These are phyloP conservation scores for Cryptococcus depauperatus DNA, from an alignment of 1,284 basidiomycete species.

Conservation along the genomic window DNA sequence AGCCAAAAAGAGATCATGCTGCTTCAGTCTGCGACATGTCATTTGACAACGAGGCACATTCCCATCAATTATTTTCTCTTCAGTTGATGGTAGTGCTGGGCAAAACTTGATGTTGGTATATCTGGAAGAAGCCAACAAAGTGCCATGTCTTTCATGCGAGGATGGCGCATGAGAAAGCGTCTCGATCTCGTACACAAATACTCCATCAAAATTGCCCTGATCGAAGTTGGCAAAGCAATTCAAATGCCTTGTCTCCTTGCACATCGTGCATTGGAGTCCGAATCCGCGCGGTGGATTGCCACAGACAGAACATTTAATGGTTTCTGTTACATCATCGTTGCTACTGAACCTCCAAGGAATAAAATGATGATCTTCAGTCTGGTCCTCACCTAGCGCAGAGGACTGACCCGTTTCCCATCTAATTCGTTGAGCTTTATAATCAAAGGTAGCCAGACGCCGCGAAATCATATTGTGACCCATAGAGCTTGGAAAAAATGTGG, in stretches of 20 bases:
- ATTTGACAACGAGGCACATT: not conserved
- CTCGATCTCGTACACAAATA: slow-evolving; percentile 24
- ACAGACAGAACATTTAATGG: slow-evolving; percentile 17
- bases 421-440: slow-evolving; percentile 21
- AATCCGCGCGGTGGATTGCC: slow-evolving; percentile 25
- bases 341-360: slow-evolving; percentile 31
- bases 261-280: slow-evolving; percentile 29
- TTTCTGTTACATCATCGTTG: slow-evolving; percentile 4
- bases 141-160: too few relatives aligned
- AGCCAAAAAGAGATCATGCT: slow-evolving; percentile 42
- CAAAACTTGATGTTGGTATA: slow-evolving; percentile 24
- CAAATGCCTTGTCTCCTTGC: slow-evolving; percentile 25
- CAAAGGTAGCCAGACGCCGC: slow-evolving; percentile 24
- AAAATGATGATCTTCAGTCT: slow-evolving; percentile 25
- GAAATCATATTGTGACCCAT: slow-evolving; percentile 54
- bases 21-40: slow-evolving; percentile 17
- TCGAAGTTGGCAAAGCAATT: slow-evolving; percentile 18
- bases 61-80: slow-evolving; percentile 22
- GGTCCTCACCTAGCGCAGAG: slow-evolving; percentile 23
- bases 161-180: slow-evolving; percentile 10
- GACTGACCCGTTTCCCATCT: slow-evolving; percentile 37
- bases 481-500: slow-evolving; percentile 58
- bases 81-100: slow-evolving; percentile 17
- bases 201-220: slow-evolving; percentile 9
- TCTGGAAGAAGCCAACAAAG: slow-evolving; percentile 9